phyloP scores from a whole-genome alignment of 1,139 yeast genomes.

The Suhomyces guaymorum region DNA sequence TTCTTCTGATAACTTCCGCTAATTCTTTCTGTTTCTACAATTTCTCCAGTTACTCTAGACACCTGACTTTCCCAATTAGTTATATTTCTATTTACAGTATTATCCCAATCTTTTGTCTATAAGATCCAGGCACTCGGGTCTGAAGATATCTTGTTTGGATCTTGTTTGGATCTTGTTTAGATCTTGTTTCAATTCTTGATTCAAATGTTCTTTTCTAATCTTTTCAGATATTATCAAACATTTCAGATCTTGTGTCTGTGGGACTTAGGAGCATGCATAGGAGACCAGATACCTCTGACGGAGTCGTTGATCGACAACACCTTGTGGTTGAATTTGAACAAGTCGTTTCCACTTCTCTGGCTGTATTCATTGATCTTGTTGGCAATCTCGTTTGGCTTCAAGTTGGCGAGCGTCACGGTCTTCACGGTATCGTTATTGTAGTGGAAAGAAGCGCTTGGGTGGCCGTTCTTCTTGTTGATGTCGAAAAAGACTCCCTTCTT shows the following conservation, averaged over 20 bases:
- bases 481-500: conserved; percentile 74
- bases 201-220: too few species aligned
- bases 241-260: conserved; percentile 68
- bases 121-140: conserved; percentile 58
- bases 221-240: too few species aligned
- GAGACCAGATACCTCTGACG: conserved; percentile 98
- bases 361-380: conserved; percentile 57
- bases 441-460: conserved; percentile 59
- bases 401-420: conserved; percentile 53
- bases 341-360: conserved; percentile 42
- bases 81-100: conserved; percentile 15
- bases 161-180: too few species aligned
- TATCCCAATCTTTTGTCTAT: conserved; percentile 57
- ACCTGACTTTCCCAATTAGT: too few species aligned
- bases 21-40: too few species aligned
- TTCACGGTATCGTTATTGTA: conserved; percentile 22
- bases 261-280: conserved; percentile 75
- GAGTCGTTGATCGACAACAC: conserved; percentile 80
- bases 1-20: too few species aligned
- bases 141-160: too few species aligned
- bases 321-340: conserved; percentile 55
- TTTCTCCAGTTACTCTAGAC: too few species aligned
- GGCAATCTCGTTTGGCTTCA: conserved; percentile 61
- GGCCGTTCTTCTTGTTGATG: conserved; percentile 71
- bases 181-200: too few species aligned